Percentiles rank a stretch among this genome's conserved stretches.
Evolutionary conservation across 768 basidiomycete species (phyloP).

Genomic region (Xerocomellus amylosporus): DNA sequence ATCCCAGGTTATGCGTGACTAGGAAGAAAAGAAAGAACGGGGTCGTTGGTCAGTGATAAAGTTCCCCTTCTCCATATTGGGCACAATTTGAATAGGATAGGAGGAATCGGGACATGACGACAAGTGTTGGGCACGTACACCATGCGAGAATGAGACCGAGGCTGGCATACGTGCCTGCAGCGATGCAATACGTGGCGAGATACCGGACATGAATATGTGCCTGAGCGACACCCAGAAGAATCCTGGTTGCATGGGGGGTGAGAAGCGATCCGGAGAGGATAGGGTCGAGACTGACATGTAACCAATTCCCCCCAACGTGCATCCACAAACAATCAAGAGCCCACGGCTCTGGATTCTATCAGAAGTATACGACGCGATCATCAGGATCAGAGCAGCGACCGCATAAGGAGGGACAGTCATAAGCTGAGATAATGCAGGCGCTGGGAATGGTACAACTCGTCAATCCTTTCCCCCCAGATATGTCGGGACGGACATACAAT

Average conservation of each 20-base stretch:
- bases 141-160: constrained; percentile 47
- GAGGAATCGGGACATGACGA: neutral
- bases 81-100: too few species aligned
- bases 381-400: constrained; percentile 37
- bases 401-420: constrained; percentile 57
- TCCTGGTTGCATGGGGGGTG: constrained; percentile 3
- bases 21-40: neutral
- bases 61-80: neutral
- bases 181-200: constrained; percentile 45
- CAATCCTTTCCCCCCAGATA: neutral
- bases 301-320: constrained; percentile 37
- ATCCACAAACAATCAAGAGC: constrained; percentile 29
- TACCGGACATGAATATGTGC: constrained; percentile 39
- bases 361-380: constrained; percentile 38
- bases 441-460: constrained; percentile 23
- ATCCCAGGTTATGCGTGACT: constrained; percentile 45
- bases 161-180: constrained; percentile 44
- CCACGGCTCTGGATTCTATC: constrained; percentile 47
- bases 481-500: constrained; percentile 31
- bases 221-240: constrained; percentile 35
- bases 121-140: constrained; percentile 34
- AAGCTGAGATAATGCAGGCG: constrained; percentile 44
- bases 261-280: neutral
- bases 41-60: neutral
- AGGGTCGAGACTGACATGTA: constrained; percentile 36